Base-by-base conservation (phyloP, 495 filamentous ascomycete genomes). In the Clohesyomyces aquaticus region DNA sequence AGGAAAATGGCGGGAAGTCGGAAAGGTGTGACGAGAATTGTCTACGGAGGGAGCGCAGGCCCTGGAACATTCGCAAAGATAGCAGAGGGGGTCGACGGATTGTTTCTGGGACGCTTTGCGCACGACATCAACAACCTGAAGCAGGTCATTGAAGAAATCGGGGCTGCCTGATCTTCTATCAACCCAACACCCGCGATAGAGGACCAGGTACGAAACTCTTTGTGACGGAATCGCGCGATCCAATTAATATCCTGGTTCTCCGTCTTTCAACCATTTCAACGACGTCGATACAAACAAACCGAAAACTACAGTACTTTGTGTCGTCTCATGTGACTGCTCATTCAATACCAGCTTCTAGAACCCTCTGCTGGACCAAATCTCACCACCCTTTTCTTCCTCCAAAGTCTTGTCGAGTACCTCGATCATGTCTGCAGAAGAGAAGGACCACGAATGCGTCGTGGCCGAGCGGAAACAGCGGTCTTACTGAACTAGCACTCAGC, bases 31-130 rank as follows among this genome's bases (percentile, higher is more conserved):
- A 84, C 83, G 54, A 81, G 89, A 46, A 84, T 92, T 50, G 66
- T 95, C 14, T 93, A 93, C 74, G 91, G 90, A 1, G 91, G 91
- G 6, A 89, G 87, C 73, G 91, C 91, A 2, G 88, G 88, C 12
- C 88, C 88, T 4, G 90, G 91, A 0, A 79, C 90, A 48, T 93
- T 88, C 80, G 80, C 76, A 42, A 77, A 71, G 51, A 73, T 95
- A 64, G 82, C 80, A 26, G 82, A 83, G 45, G 87, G 83, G 4
- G 85, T 93, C 29, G 91, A 95, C 75, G 91, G 91, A 9, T 80
- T 93, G 76, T 95, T 95, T 68, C 71, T 95, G 50, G 91, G 91
- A 0, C 70, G 91, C 41, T 93, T 95, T 73, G 91, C 85, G 54
- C 91, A 95, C 74, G 85, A 93, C 63, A 77, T 86, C 16, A 80